Evolutionary conservation across 148 eudicot genomes (phyloP).

Genomic region (Fagopyrum esculentum): DNA sequence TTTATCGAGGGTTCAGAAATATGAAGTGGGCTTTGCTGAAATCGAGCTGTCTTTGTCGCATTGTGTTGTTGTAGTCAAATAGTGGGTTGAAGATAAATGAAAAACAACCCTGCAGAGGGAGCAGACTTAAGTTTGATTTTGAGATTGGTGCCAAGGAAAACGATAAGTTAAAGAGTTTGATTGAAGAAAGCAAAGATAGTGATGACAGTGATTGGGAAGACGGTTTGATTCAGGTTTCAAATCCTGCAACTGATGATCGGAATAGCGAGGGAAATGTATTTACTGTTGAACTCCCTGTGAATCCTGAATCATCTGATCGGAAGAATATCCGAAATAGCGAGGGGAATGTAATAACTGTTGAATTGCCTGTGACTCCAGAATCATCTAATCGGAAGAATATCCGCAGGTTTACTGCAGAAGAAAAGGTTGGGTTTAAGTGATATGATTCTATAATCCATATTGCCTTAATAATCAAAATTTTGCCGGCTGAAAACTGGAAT

Average conservation of each 20-base stretch:
- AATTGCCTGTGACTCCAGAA: constrained; percentile 58
- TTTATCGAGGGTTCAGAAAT: background rate
- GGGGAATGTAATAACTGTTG: constrained; percentile 49
- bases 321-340: constrained; percentile 29
- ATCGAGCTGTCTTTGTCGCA: background rate
- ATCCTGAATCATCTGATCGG: constrained; percentile 46
- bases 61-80: constrained; percentile 17
- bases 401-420: constrained; percentile 77
- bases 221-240: constrained; percentile 36
- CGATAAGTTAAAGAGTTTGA: constrained; percentile 5
- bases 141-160: constrained; percentile 15
- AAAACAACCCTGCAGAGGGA: constrained; percentile 10
- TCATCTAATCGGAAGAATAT: constrained; percentile 47
- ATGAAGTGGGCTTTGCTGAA: background rate
- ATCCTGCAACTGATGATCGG: constrained; percentile 15
- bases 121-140: constrained; percentile 6
- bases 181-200: constrained; percentile 24
- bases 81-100: constrained; percentile 17
- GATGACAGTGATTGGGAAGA: constrained; percentile 82
- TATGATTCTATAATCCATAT: background rate
- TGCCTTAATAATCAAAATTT: background rate
- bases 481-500: background rate
- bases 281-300: constrained; percentile 61
- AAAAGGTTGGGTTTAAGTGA: constrained; percentile 43
- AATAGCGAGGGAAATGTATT: constrained; percentile 30